Percentiles rank a stretch among this genome's conserved stretches.
Evolutionary conservation across 2,329 filamentous ascomycete species (phyloP).

Genomic region (Penicillium sp.): DNA sequence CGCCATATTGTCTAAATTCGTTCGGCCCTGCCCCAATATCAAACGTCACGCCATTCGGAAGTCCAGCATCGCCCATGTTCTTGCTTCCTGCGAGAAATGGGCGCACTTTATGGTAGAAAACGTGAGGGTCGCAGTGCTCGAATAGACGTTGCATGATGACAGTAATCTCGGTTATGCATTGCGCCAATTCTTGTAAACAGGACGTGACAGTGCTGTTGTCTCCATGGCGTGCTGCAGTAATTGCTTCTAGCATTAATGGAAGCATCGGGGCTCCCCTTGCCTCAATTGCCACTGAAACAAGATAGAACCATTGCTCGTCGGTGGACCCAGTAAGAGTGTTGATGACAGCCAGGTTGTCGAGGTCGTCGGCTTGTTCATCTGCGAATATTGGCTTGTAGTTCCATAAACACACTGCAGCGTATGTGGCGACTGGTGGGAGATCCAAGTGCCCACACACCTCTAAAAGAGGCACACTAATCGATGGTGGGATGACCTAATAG

Average conservation of each 20-base stretch:
- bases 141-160: conserved; percentile 82
- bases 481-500: conserved; percentile 63
- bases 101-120: conserved; percentile 95
- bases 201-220: conserved; percentile 69
- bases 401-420: conserved; percentile 88
- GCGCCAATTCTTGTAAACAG: conserved; percentile 77
- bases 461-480: conserved; percentile 79
- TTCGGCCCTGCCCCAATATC: conserved; percentile 69
- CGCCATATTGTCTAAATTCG: conserved; percentile 77
- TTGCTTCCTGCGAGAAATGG: conserved; percentile 94
- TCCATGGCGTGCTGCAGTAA: conserved; percentile 68
- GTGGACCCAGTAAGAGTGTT: conserved; percentile 89
- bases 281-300: conserved; percentile 93
- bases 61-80: conserved; percentile 92
- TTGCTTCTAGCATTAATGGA: conserved; percentile 81
- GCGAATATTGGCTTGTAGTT: conserved; percentile 92
- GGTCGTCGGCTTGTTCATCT: conserved; percentile 72
- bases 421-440: conserved; percentile 88
- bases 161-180: conserved; percentile 80
- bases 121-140: conserved; percentile 86
- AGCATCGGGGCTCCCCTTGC: conserved; percentile 83
- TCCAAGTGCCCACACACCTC: conserved; percentile 73
- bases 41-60: conserved; percentile 83
- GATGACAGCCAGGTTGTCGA: conserved; percentile 84
- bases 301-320: conserved; percentile 98